Evolutionary conservation across 2,329 filamentous ascomycete species (phyloP), one percentile per base, ranked within the genome.

Genomic region (Xylaria sp.): DNA sequence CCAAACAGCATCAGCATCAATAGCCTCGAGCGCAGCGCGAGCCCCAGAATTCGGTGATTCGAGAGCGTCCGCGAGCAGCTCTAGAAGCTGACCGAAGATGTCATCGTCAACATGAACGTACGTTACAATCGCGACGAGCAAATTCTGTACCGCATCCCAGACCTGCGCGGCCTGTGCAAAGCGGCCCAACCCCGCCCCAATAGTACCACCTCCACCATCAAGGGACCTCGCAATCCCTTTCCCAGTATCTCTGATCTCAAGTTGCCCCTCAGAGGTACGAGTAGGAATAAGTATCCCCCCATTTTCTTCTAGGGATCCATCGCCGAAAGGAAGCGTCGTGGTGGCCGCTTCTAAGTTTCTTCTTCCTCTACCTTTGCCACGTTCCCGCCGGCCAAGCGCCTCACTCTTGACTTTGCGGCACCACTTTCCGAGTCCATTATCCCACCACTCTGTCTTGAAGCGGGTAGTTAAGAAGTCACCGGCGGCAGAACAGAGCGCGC

Each of bases 1-100:
- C 93, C 93, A 97, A 4, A 96, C 90, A 1, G 91, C 90, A 81
- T 96, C 93, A 0, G 85, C 82, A 77, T 95, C 94, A 62, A 91
- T 81, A 3, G 77, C 80, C 72, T 92, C 88, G 54, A 96, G 79
- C 11, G 87, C 88, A 40, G 81, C 79, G 57, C 83, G 85, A 11
- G 90, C 85, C 28, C 58, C 46, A 57, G 86, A 82, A 1, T 74
- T 63, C 33, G 84, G 81, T 40, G 77, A 79, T 59, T 83, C 79
- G 53, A 90, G 72, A 44, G 83, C 77, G 38, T 85, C 85, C 2
- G 79, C 83, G 31, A 96, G 78, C 61, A 94, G 79, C 6, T 86
- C 85, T 51, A 95, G 77, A 13, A 92, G 86, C 62, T 93, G 87
- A 71, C 94, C 92, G 77, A 94, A 92, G 71, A 90, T 85, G 53